phyloP scores from a whole-genome alignment of 2,329 filamentous ascomycete species.

The Septoria petroselini region DNA sequence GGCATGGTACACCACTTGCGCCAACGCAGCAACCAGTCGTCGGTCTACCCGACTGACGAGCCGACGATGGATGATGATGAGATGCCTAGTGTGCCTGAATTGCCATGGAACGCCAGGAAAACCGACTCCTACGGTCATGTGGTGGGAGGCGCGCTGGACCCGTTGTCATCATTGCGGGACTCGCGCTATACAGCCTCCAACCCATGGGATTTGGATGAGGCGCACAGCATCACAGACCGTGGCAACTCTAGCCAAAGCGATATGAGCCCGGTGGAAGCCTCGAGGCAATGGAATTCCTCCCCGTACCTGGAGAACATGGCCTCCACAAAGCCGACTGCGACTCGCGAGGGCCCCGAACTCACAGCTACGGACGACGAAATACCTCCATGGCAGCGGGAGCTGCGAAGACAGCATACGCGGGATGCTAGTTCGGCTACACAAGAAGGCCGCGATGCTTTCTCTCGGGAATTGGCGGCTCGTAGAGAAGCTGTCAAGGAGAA shows the following conservation, averaged over 20 bases:
- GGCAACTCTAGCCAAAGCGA: conserved; percentile 25
- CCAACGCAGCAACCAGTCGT: conserved; percentile 76
- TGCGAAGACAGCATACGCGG: conserved; percentile 48
- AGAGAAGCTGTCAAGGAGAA: conserved; percentile 70
- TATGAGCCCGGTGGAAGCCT: conserved; percentile 23
- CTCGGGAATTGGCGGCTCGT: conserved; percentile 67
- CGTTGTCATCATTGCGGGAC: conserved; percentile 35
- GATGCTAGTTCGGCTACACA: conserved; percentile 52
- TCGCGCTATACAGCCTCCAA: conserved; percentile 53
- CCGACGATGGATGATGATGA: conserved; percentile 42
- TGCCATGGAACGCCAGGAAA: conserved; percentile 25
- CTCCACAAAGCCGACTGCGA: neutral
- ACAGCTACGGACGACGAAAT: conserved; percentile 25
- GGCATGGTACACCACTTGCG: conserved; percentile 65
- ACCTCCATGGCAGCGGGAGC: conserved; percentile 50
- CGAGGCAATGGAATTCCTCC: conserved; percentile 25
- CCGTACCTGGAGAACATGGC: conserved; percentile 14
- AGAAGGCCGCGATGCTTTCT: conserved; percentile 66
- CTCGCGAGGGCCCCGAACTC: conserved; percentile 14
- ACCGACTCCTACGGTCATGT: conserved; percentile 19
- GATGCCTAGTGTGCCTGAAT: conserved; percentile 26
- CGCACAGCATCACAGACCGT: conserved; percentile 40
- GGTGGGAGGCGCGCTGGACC: conserved; percentile 9
- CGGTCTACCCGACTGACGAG: conserved; percentile 58
- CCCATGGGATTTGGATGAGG: conserved; percentile 54